Evolutionary conservation across 768 basidiomycete species (phyloP), one percentile per base, ranked within the genome.

Genomic region (Russula emetica): DNA sequence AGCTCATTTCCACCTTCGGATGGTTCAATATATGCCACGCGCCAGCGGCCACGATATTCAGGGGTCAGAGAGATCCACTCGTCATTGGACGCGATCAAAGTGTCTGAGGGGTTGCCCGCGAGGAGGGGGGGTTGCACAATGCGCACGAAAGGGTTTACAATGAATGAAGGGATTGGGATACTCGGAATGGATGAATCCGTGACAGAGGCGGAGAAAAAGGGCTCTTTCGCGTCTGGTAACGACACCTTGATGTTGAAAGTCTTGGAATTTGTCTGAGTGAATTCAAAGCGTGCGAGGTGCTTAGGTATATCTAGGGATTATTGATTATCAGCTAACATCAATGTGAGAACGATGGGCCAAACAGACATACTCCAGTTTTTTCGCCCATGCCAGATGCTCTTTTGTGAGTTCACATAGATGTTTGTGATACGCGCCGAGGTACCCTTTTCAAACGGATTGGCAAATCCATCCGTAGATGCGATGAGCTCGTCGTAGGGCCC

Each of bases 401-500:
- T n/a, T 16, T 8, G 22, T 2, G 52, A 10, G 52, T 56, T 58
- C 22, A 67, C 67, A 44, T 62, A 67, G 32, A 62, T 67, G 18
- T 56, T 66, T 7, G 64, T 66, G 56, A 66, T 51, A 3, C 66
- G 63, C 3, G 13, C 10, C 2, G 36, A 18, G 18, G 54, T 57
- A 5, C 63, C 6, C 24, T 60, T 53, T 13, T 58, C 30, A 8
- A 38, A 14, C 3, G 66, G 66, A 18, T 55, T 57, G 22, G n/a
- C 3, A 24, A 57, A 67, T 9, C 36, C 45, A 5, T 44, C 45
- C 1, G 47, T 22, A 2, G 20, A 3, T 22, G 51, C 5, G 30
- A 61, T 36, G 10, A 67, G 66, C 40, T 67, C 66, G 18, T 67
- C 66, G 64, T 67, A 67, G 11, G 66, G 52, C 8, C 66, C 66